phyloP scores from a whole-genome alignment of 768 basidiomycete genomes.

The Macrolepiota dolichaula region DNA sequence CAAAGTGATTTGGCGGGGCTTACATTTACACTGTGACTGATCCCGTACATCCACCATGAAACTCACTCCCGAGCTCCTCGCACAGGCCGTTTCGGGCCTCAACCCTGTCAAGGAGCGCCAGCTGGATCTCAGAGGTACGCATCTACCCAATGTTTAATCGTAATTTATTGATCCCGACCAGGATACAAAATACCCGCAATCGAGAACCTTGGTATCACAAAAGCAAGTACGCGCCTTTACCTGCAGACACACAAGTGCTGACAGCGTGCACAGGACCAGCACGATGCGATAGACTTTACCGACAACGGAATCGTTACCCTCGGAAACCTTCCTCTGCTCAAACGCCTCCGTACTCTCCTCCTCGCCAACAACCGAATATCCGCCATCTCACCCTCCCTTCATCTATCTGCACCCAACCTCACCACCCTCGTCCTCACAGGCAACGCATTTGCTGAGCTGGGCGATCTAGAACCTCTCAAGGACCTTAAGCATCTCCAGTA shows the following conservation, averaged over 20 bases:
- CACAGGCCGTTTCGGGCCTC: constrained; percentile 72
- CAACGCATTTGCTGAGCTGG: constrained; percentile 76
- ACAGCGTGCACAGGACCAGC: constrained; percentile 64
- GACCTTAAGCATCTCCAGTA: constrained; percentile 73
- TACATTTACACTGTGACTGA: constrained; percentile 7
- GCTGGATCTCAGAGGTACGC: constrained; percentile 83
- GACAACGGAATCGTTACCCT: constrained; percentile 84
- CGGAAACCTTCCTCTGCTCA: constrained; percentile 84
- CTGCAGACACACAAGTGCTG: constrained; percentile 13
- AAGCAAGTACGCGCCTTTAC: constrained; percentile 42
- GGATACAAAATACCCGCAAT: constrained; percentile 94
- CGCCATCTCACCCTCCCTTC: constrained; percentile 76
- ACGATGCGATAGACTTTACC: constrained; percentile 91
- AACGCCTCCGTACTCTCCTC: constrained; percentile 78
- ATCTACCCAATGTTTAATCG: constrained; percentile 12
- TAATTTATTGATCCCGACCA: constrained; percentile 31
- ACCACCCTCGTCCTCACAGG: constrained; percentile 80
- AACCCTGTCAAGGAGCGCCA: constrained; percentile 88
- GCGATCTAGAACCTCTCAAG: constrained; percentile 81
- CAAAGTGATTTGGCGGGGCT: constrained; percentile 36
- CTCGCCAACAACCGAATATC: constrained; percentile 90
- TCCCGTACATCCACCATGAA: constrained; percentile 54
- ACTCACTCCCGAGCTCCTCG: constrained; percentile 91
- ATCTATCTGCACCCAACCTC: constrained; percentile 82
- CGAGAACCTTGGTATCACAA: constrained; percentile 94